Base-by-base conservation (phyloP, 495 filamentous ascomycete species). In the Hyphodiscus hymeniophilus region DNA sequence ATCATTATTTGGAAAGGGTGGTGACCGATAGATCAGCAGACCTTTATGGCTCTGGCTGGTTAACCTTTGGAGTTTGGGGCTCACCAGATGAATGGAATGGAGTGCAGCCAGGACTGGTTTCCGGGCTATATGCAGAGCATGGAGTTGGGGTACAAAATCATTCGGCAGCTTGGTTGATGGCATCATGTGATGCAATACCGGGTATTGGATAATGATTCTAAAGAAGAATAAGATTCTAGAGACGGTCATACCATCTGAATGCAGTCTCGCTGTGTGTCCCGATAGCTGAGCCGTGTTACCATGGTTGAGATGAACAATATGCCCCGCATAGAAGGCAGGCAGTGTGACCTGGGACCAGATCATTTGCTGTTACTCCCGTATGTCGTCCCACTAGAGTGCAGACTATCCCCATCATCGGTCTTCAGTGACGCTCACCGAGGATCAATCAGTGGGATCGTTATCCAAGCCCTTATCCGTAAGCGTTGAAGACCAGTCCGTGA, bases 1-100 rank as follows among this genome's bases (percentile, higher is more conserved):
- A 8, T 62, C 65, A 11, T 57, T 70, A 13, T 76, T 79, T 56
- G 62, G 64, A 13, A 61, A 65, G 43, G 34, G 23, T 38, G 45
- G 32, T 31, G 35, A 26, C 26, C 26, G 26, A 10, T 28, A 28
- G 26, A 28, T n/a, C n/a, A n/a, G n/a, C n/a, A n/a, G n/a, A n/a
- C n/a, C n/a, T n/a, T n/a, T n/a, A n/a, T n/a, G n/a, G n/a, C n/a
- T n/a, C n/a, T n/a, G n/a, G n/a, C n/a, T n/a, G n/a, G n/a, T n/a
- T n/a, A n/a, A n/a, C n/a, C n/a, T n/a, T n/a, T n/a, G n/a, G n/a
- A n/a, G n/a, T n/a, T n/a, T n/a, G n/a, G n/a, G n/a, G n/a, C n/a
- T n/a, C n/a, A 28, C 10, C 10, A 10, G 26, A 28, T 28, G 6
- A 3, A 15, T n/a, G 32, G 5, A 7, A 30, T 7, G 22, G n/a